Conservation (phyloP, 2,329 filamentous ascomycete genomes). For the Stylonectria norvegica region DNA sequence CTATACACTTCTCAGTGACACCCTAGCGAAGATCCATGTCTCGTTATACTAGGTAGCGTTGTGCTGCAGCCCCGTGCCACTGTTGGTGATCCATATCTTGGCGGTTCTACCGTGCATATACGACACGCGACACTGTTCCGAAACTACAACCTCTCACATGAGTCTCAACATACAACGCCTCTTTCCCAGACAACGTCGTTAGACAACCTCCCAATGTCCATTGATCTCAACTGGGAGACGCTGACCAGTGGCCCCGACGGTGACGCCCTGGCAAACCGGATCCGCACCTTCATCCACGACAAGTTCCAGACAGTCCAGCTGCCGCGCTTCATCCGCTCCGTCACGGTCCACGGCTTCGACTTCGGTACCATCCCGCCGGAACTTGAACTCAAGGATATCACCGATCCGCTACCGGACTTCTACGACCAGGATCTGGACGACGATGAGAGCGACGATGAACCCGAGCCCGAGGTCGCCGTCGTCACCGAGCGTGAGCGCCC, state of each 20-base stretch:
- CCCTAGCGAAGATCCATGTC: too few species aligned
- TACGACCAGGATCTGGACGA: constrained; percentile 75
- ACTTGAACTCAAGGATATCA: constrained; percentile 93
- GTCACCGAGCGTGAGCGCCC: constrained; percentile 14
- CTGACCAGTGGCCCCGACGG: constrained; percentile 89
- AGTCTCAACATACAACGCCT: too few species aligned
- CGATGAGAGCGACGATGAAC: constrained; percentile 35
- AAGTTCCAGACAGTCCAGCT: constrained; percentile 91
- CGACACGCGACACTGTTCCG: too few species aligned
- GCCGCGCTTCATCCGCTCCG: constrained; percentile 93
- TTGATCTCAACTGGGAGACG: constrained; percentile 95
- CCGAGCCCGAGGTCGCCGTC: constrained; percentile 16
- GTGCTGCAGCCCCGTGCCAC: too few species aligned
- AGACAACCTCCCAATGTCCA: constrained; percentile 65
- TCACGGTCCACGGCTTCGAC: constrained; percentile 89
- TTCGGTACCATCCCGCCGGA: constrained; percentile 81
- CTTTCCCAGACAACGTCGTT: too few species aligned
- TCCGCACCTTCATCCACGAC: constrained; percentile 90
- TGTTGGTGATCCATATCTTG: too few species aligned
- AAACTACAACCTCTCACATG: constrained; percentile 12
- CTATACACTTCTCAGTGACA: too few species aligned
- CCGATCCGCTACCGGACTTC: constrained; percentile 91
- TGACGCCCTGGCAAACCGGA: constrained; percentile 74
- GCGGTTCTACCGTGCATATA: too few species aligned
- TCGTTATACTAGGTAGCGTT: too few species aligned